phyloP scores from a whole-genome alignment of 164 flowering plant species.

The Dillenia suffruticosa region DNA sequence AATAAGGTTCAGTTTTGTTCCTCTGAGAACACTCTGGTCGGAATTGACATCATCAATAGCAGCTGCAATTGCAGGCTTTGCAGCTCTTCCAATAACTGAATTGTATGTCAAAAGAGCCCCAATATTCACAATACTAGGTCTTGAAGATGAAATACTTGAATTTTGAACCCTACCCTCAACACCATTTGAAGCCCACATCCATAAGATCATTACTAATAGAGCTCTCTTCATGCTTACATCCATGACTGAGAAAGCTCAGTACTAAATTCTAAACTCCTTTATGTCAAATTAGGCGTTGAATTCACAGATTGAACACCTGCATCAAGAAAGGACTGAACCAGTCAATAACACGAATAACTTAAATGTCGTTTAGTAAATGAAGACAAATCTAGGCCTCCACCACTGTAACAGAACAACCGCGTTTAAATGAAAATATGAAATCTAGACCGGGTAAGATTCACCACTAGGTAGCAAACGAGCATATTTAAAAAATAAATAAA shows the following conservation, averaged over 20 bases:
- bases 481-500: too few relatives aligned
- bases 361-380: too few relatives aligned
- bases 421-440: too few relatives aligned
- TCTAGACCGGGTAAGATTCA: too few relatives aligned
- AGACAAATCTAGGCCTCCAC: too few relatives aligned
- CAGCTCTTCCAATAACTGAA: conserved; percentile 65
- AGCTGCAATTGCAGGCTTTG: conserved; percentile 48
- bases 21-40: conserved; percentile 44
- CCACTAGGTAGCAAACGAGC: too few relatives aligned
- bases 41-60: conserved; percentile 81
- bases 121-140: conserved; percentile 47
- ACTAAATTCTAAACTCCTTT: not conserved
- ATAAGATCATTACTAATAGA: conserved; percentile 16
- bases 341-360: too few relatives aligned
- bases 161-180: conserved; percentile 24
- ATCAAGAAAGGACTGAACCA: too few relatives aligned
- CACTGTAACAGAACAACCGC: too few relatives aligned
- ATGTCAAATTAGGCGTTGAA: not conserved
- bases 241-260: conserved; percentile 9
- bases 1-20: conserved; percentile 38
- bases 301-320: too few relatives aligned
- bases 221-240: conserved; percentile 10
- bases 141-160: conserved; percentile 17
- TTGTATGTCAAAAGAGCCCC: conserved; percentile 61
- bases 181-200: conserved; percentile 19